These are phyloP conservation scores for Suhomyces panamericanus DNA, from an alignment of 1,139 yeast genomes.

Conservation along the genomic window DNA sequence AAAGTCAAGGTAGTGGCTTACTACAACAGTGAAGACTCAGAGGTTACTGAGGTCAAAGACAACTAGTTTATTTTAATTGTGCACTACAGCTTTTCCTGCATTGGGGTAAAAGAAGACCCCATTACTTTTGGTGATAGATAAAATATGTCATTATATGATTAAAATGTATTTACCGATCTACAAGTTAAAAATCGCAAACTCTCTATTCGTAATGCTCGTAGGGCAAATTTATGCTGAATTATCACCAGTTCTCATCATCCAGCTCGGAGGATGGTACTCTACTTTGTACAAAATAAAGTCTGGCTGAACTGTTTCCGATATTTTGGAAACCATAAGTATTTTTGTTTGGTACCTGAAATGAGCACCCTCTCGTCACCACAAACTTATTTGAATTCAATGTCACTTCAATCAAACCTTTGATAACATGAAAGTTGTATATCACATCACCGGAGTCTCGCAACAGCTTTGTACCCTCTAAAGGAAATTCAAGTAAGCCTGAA, in stretches of 20 bases:
- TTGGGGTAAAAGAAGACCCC: too few relatives aligned
- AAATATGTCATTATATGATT: too few relatives aligned
- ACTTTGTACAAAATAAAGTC: slow-evolving; percentile 76
- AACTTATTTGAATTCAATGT: slow-evolving; percentile 60
- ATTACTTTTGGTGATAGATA: too few relatives aligned
- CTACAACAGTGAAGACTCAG: slow-evolving; percentile 58
- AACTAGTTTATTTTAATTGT: background rate
- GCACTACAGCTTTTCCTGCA: too few relatives aligned
- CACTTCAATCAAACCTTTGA: slow-evolving; percentile 70
- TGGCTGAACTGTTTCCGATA: slow-evolving; percentile 56
- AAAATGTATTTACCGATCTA: background rate
- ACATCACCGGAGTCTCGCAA: slow-evolving; percentile 65
- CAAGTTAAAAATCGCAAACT: background rate
- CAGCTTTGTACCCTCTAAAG: slow-evolving; percentile 64
- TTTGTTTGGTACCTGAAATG: slow-evolving; percentile 79
- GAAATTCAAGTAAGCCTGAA: slow-evolving; percentile 72
- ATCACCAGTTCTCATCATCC: slow-evolving; percentile 11
- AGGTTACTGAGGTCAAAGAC: slow-evolving; percentile 28
- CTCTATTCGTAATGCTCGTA: background rate
- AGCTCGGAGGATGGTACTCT: slow-evolving; percentile 21
- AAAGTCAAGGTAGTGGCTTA: slow-evolving; percentile 77
- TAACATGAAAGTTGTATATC: slow-evolving; percentile 72
- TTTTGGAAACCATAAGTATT: slow-evolving; percentile 68
- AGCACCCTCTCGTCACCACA: slow-evolving; percentile 68
- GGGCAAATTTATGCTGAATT: background rate